A percentile compares a stretch with the other conserved stretches of the same genome.
phyloP scores from a whole-genome alignment of 768 basidiomycete species.

The Lactarius psammicola region DNA sequence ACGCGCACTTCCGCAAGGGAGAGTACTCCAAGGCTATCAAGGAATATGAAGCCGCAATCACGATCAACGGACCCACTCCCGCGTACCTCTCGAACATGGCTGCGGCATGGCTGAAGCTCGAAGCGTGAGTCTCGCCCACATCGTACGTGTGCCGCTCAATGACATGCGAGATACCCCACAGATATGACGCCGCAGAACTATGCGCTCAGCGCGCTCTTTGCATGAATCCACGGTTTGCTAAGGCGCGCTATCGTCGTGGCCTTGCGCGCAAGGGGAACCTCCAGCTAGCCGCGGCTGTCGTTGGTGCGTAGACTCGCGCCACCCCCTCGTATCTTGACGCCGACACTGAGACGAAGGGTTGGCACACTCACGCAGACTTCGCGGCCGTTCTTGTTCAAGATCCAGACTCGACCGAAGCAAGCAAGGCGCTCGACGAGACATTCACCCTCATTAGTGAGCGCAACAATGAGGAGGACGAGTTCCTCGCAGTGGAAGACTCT shows the following conservation, averaged over 20 bases:
- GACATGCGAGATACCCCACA: not conserved
- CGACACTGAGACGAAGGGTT: not conserved
- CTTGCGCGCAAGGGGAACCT: constrained; percentile 36
- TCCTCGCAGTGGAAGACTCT: constrained; percentile 23
- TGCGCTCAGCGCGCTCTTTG: not conserved
- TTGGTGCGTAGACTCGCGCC: constrained; percentile 27
- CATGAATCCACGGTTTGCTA: constrained; percentile 34
- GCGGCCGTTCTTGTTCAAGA: constrained; percentile 33
- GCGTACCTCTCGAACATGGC: constrained; percentile 45
- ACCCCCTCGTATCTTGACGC: no score
- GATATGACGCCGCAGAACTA: not conserved
- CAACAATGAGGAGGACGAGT: constrained; percentile 3
- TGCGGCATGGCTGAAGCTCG: constrained; percentile 44
- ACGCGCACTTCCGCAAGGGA: constrained; percentile 40
- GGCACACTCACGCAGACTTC: constrained; percentile 33
- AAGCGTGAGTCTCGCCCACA: not conserved
- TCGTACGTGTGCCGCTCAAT: not conserved
- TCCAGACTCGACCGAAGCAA: constrained; percentile 30
- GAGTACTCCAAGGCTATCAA: constrained; percentile 41
- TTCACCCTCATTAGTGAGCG: constrained; percentile 2
- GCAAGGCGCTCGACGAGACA: constrained; percentile 28
- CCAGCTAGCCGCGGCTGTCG: constrained; percentile 28
- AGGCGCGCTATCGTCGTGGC: constrained; percentile 39
- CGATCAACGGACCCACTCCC: constrained; percentile 39
- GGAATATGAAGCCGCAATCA: constrained; percentile 43